Base-by-base conservation (phyloP, 1,139 yeast species). In the Lodderomyces elongisporus region DNA sequence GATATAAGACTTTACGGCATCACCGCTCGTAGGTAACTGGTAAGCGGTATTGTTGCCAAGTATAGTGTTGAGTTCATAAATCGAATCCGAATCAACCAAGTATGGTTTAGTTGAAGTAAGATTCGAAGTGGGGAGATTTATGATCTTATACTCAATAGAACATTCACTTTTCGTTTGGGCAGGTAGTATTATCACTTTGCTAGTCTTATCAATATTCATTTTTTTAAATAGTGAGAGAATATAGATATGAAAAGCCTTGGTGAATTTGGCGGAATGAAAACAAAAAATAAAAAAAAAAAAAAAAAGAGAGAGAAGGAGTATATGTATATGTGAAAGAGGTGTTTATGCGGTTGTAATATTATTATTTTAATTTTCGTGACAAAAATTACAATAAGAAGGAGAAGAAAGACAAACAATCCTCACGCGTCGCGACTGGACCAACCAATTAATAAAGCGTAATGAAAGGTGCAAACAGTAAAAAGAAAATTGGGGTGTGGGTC, bases 1-100 rank as follows among this genome's bases (percentile, higher is more conserved):
- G 4, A 68, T 54, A 34, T 60, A 51, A 10, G 72, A 65, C 42
- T 59, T 62, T 6, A 62, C 65, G 1, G 63, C 52, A 14, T 43
- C 51, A 0, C 64, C 65, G 17, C 43, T 45, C 25, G 46, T 48
- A 10, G 22, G 22, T 12, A 57, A 48, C 33, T 44, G 43, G 28
- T 30, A 26, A 28, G 27, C 38, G 36, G 38, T 46, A 30, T 53
- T 55, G 31, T 49, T 50, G 4, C 65, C 67, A 25, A 51, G 51
- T 20, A 67, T 48, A 35, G 56, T 56, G 30, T 56, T 53, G 23
- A 68, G 42, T 39, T 67, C 73, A 38, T 50, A 63, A 5, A 66
- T 31, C 10, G 37, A 39, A 4, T 33, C 28, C 2, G 38, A 23
- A 27, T 40, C 26, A 18, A 58, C 25, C 32, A 63, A 38, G 37